Conservation (phyloP, 805 yeast species). For the Yarrowia osloensis region DNA sequence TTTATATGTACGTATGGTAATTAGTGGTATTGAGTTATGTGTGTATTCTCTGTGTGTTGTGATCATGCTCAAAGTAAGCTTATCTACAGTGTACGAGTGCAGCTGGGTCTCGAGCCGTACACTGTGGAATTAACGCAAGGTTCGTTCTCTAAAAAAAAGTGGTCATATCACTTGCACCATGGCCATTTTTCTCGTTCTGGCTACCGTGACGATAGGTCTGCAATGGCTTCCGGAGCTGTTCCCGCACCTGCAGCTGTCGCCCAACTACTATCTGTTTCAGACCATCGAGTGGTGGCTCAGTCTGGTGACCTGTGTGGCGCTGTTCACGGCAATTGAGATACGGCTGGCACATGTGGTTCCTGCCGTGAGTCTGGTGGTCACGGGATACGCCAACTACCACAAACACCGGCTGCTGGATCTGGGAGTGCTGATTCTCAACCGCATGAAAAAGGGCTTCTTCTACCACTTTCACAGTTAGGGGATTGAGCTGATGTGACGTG, state of each 20-base stretch:
- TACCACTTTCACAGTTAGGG: neutral
- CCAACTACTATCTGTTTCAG: neutral
- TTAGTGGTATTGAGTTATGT: too few species aligned
- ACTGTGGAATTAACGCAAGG: conserved; percentile 16
- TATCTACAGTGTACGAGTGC: too few species aligned
- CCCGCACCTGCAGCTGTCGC: neutral
- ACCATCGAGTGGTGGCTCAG: conserved; percentile 19
- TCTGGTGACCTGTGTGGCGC: neutral
- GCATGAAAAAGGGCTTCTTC: neutral
- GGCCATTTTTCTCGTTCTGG: neutral
- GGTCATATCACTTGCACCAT: neutral
- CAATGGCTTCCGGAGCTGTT: conserved; percentile 17
- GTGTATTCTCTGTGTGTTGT: too few species aligned
- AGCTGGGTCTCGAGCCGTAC: too few species aligned
- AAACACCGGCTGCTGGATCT: conserved; percentile 2
- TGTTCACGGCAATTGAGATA: neutral
- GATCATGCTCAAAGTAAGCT: too few species aligned
- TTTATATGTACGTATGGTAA: neutral
- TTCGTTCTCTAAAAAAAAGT: neutral
- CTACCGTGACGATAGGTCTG: neutral
- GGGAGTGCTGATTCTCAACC: neutral
- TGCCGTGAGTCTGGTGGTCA: neutral
- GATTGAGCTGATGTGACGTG: neutral
- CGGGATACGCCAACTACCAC: conserved; percentile 18
- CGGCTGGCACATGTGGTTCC: conserved; percentile 15